phyloP scores from a whole-genome alignment of 2,329 filamentous ascomycete genomes.

The Fonsecaea monophora region DNA sequence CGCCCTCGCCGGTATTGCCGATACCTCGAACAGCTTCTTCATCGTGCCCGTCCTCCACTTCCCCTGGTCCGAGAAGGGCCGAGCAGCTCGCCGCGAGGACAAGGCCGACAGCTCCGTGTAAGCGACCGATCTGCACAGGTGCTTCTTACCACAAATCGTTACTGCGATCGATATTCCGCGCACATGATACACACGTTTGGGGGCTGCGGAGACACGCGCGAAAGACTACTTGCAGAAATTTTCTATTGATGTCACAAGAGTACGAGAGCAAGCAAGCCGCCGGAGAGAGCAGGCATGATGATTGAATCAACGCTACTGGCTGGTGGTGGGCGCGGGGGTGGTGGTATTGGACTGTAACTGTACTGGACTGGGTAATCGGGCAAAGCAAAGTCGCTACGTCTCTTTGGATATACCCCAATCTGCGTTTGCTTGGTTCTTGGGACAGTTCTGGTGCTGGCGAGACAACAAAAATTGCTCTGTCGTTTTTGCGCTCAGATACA shows the following conservation, averaged over 20 bases:
- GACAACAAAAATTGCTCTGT: conserved; percentile 1
- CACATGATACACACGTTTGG: neutral
- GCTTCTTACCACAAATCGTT: neutral
- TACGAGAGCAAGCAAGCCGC: neutral
- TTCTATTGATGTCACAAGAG: neutral
- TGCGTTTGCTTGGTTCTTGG: conserved; percentile 16
- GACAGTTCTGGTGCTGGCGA: conserved; percentile 1
- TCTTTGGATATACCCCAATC: conserved; percentile 31
- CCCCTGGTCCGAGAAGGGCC: conserved; percentile 86
- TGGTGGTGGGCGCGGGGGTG: too few species aligned
- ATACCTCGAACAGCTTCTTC: conserved; percentile 79
- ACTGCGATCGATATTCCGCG: neutral
- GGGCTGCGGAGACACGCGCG: neutral
- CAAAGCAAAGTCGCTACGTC: conserved; percentile 15
- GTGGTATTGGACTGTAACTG: neutral
- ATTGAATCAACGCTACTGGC: too few species aligned
- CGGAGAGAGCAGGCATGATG: neutral
- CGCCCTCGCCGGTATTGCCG: conserved; percentile 79
- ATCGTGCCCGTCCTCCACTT: conserved; percentile 91
- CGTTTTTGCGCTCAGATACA: neutral
- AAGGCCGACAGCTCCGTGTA: conserved; percentile 56
- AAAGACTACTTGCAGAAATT: neutral
- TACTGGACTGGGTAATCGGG: conserved; percentile 6
- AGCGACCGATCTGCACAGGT: neutral
- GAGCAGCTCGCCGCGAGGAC: conserved; percentile 59